Conservation (phyloP, 2,329 filamentous ascomycete genomes). For the Alternaria viburni region DNA sequence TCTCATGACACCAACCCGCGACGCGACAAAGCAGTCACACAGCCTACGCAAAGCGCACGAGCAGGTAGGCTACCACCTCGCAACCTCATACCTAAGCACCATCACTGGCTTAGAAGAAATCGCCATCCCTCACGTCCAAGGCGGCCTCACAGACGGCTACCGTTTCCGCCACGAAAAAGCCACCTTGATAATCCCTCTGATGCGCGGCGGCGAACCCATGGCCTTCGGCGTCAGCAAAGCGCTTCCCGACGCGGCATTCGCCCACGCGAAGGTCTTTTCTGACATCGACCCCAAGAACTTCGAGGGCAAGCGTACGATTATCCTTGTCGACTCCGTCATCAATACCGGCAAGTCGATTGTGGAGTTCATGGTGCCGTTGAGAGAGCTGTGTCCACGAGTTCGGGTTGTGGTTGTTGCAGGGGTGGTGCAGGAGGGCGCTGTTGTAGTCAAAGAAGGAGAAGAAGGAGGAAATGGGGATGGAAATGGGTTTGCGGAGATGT, state of each 20-base stretch:
- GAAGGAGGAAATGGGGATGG: background rate
- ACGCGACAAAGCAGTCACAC: conserved; percentile 56
- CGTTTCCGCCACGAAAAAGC: conserved; percentile 53
- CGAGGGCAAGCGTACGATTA: conserved; percentile 45
- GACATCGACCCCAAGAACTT: conserved; percentile 57
- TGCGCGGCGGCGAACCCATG: conserved; percentile 69
- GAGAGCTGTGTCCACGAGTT: conserved; percentile 42
- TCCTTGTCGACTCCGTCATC: conserved; percentile 68
- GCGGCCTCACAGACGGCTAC: background rate
- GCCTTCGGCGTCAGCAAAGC: conserved; percentile 63
- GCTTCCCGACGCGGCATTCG: conserved; percentile 59
- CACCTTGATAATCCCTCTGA: conserved; percentile 65
- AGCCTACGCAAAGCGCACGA: conserved; percentile 58
- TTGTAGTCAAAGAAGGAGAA: background rate
- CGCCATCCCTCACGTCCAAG: conserved; percentile 52
- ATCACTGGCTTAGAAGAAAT: conserved; percentile 59
- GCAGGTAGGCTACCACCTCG: conserved; percentile 61
- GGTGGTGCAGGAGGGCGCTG: conserved; percentile 56
- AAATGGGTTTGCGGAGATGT: conserved; percentile 22
- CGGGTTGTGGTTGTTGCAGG: conserved; percentile 62
- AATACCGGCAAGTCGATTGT: conserved; percentile 62
- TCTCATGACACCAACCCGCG: conserved; percentile 61
- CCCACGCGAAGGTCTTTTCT: conserved; percentile 52
- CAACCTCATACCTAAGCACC: conserved; percentile 55
- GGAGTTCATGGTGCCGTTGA: conserved; percentile 50